These are phyloP conservation scores for Phanerodontia chrysosporium DNA, from an alignment of 768 basidiomycete species.

Conservation along the genomic window DNA sequence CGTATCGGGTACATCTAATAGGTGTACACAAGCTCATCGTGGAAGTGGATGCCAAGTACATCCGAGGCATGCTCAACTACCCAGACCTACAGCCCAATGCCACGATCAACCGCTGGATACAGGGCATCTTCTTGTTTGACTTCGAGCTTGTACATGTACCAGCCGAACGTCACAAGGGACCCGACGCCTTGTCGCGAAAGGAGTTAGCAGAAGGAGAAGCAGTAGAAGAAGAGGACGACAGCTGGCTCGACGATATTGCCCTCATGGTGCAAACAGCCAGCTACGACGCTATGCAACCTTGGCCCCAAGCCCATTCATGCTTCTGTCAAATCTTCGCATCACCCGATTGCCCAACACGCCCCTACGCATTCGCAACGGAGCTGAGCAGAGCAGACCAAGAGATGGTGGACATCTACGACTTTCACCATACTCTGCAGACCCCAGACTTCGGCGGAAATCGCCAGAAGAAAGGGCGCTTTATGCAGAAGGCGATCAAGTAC, in stretches of 20 bases:
- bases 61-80: slow-evolving; percentile 40
- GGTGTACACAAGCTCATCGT: slow-evolving; percentile 29
- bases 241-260: neutral
- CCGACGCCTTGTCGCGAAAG: slow-evolving; percentile 35
- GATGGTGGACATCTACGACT: slow-evolving; percentile 15
- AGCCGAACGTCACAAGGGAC: slow-evolving; percentile 27
- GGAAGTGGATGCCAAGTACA: slow-evolving; percentile 36
- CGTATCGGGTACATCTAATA: slow-evolving; percentile 22
- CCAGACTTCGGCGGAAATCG: neutral
- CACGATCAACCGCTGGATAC: slow-evolving; percentile 38
- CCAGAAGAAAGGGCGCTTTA: neutral
- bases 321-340: no score
- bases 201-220: slow-evolving; percentile 13
- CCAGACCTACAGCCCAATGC: slow-evolving; percentile 35
- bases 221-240: slow-evolving; percentile 12
- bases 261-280: neutral
- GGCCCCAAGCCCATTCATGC: no score
- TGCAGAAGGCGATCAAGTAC: slow-evolving; percentile 10
- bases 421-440: slow-evolving; percentile 8
- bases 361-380: no score
- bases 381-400: slow-evolving; percentile 7
- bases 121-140: slow-evolving; percentile 32
- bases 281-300: neutral
- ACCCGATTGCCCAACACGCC: no score
- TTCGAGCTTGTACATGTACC: slow-evolving; percentile 37